A percentile compares a stretch with the other conserved stretches of the same genome.
Evolutionary conservation across 1,284 basidiomycete species (phyloP).

Genomic region (Sanguinoderma infundibulare): DNA sequence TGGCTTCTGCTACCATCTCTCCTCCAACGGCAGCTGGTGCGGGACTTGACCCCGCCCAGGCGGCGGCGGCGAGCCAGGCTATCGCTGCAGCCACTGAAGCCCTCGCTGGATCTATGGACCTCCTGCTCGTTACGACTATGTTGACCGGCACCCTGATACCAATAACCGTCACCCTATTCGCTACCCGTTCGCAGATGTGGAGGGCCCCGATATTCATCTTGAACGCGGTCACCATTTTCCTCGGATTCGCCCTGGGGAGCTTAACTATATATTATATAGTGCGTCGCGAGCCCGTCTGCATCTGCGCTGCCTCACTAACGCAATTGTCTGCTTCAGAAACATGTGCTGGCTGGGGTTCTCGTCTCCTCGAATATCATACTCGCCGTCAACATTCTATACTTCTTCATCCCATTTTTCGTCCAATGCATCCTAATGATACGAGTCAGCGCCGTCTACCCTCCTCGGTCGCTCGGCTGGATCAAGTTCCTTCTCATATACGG

Average conservation of each 20-base stretch:
- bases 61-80: too few species aligned
- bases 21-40: too few species aligned
- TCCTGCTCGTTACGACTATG: background rate
- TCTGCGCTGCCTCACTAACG: too few species aligned
- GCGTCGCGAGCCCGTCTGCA: background rate
- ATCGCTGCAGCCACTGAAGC: too few species aligned
- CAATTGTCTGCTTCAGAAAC: too few species aligned
- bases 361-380: background rate
- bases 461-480: background rate
- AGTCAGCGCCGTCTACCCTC: slow-evolving; percentile 29
- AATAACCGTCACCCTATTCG: background rate
- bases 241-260: slow-evolving; percentile 18
- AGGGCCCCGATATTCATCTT: slow-evolving; percentile 33
- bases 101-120: background rate
- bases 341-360: too few species aligned
- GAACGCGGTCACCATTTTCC: slow-evolving; percentile 26
- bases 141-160: background rate
- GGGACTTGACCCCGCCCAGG: too few species aligned
- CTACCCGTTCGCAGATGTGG: background rate
- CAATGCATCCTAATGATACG: slow-evolving; percentile 31
- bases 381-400: slow-evolving; percentile 6
- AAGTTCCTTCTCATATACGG: slow-evolving; percentile 4
- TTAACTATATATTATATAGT: slow-evolving; percentile 4
- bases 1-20: too few species aligned
- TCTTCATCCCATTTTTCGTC: slow-evolving; percentile 21